Evolutionary conservation across 164 flowering plant species (phyloP), one percentile per base, ranked within the genome.

Genomic region (Vitis riparia): DNA sequence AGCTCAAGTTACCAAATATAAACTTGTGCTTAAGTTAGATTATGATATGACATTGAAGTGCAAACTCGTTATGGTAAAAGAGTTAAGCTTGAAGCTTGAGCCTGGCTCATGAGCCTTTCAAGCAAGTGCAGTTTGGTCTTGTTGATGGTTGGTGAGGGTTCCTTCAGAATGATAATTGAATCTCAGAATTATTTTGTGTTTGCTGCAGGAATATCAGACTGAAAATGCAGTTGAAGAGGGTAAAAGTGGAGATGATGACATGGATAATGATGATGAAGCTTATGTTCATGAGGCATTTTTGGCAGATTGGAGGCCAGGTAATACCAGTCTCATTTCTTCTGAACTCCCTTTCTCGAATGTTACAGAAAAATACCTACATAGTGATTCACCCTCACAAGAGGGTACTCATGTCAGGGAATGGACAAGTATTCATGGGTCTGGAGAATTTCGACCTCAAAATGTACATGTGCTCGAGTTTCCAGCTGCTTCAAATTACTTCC

Each of bases 201-300:
- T 53, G 17, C 53, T 86, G 75, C 82, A 88, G 93, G 89, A 76
- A 62, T 60, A 70, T 71, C 79, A 73, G 75, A 78, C 55, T 76
- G 88, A 85, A 71, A 70, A 73, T 72, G 74, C 70, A 49, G 80
- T 65, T 71, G 85, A 74, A 55, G 83, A 70, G 57, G 80, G 77
- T 70, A 72, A 68, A 19, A 80, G 83, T 78, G 88, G 82, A 66
- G 88, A 83, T 63, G 87, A 82, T 68, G 70, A 68, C 68, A 37
- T 75, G 11, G 90, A 87, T 53, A 86, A 86, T 67, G 87, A 81
- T 60, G 88, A 83, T 67, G 92, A 81, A 83, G 85, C 94, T 50
- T 92, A 82, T 75, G 91, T 92, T 61, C 97, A 94, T 73, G 91
- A 92, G 74, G 98, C 88, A 19, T 92, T 94, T 75, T 82, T 89